Evolutionary conservation across 2,329 filamentous ascomycete genomes (phyloP), one percentile per base, ranked within the genome.

Genomic region (Fusarium xylarioides): DNA sequence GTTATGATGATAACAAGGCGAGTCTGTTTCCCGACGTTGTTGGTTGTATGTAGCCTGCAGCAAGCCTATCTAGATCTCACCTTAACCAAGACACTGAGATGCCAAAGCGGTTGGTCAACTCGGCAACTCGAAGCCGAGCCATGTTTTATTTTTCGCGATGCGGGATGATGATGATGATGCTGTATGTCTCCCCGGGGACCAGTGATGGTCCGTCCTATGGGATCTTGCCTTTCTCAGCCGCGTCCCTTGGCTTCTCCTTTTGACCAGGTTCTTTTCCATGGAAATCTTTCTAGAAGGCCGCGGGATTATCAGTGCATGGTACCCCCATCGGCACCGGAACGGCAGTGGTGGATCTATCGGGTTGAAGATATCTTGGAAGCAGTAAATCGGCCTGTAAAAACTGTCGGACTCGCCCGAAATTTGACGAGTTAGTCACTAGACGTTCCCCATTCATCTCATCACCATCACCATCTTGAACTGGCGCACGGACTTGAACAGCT

Each of bases 261-360:
- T 47, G 57, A 58, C 63, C 71, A 60, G 61, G 34, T 47, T 68
- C 63, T 66, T 37, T 49, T 55, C 37, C 47, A 58, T 46, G 53
- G 34, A 56, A 56, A 18, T 49, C 68, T 43, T 76, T 77, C 75
- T 74, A 71, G 74, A 77, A 76, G 68, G 43, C 60, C 63, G 67
- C 64, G 66, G 73, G 75, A 67, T 68, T 54, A 44, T 55, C 59
- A 54, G 32, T 38, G 55, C 40, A 58, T 70, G 64, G 55, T 53
- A 30, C 49, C 49, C n/a, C 26, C 37, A 32, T 77, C 75, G 73
- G 71, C 68, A 71, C 75, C 75, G 75, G 56, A 28, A 32, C 53
- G 43, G 62, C 71, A 69, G 30, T 38, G 30, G 44, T 37, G 60
- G 55, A 37, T 57, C 50, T 44, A 38, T 61, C 43, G 54, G 55